Base-by-base conservation (phyloP, 805 yeast genomes). In the Ascoidea rubescens region DNA sequence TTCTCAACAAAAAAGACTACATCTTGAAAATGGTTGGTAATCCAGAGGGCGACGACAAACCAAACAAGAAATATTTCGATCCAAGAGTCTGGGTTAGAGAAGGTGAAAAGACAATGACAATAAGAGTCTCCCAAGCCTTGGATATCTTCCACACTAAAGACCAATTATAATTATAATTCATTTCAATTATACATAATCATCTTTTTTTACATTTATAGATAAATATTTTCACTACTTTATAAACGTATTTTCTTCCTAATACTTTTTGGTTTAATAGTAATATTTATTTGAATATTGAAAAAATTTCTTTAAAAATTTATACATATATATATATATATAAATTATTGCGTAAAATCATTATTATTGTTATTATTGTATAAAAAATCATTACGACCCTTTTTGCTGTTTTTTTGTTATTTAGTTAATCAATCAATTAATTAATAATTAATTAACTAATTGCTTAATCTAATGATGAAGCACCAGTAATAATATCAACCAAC, bases 21-120 rank as follows among this genome's bases (percentile, higher is more conserved):
- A 71, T 93, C 63, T 62, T 78, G 76, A 58, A 84, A 54, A 86
- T 74, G 74, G 96, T 93, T 65, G 99, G 99, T 75, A 93, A 93
- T 95, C 99, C 99, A 75, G 96, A 91, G 28, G 99, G 98, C 73
- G 91, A 77, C 53, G 98, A 93, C 76, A 87, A 88, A 80, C 99
- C 99, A 77, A 93, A 93, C 91, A 93, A 93, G 90, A 93, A 93
- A 79, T 89, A 76, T 88, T 93, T 88, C 70, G 99, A 93, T 78
- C 99, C 99, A 77, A 91, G 99, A 84, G 98, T 90, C 74, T 93
- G 99, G 99, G 97, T 93, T 62, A 90, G 98, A 82, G 98, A 91
- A 78, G 98, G 99, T 80, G 99, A 93, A 81, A 89, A 89, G 89
- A 89, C 97, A 68, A 91, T 93, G 97, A 62, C 82, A 61, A 74